Conservation (phyloP, 179 eudicot genomes). For the Heliamphora pulchella region DNA sequence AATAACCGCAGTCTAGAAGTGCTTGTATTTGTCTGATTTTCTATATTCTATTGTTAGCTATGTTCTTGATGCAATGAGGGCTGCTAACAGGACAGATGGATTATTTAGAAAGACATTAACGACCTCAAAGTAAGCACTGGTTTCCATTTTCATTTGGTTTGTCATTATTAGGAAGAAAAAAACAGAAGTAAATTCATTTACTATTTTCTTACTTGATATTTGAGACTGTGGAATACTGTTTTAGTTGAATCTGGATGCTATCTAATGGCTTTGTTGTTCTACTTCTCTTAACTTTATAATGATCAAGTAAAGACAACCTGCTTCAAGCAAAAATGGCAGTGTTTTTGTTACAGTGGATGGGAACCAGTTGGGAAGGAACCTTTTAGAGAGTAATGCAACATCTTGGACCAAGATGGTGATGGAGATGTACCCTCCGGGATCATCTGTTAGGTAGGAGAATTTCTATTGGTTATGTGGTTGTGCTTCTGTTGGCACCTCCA, state of each 20-base stretch:
- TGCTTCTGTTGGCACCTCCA: background rate
- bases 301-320: slow-evolving; percentile 93
- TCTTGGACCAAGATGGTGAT: slow-evolving; percentile 77
- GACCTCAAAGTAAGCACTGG: slow-evolving; percentile 57
- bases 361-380: slow-evolving; percentile 41
- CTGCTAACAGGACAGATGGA: slow-evolving; percentile 42
- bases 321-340: slow-evolving; percentile 63
- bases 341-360: slow-evolving; percentile 42
- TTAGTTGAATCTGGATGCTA: background rate
- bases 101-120: slow-evolving; percentile 31
- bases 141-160: slow-evolving; percentile 17
- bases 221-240: background rate
- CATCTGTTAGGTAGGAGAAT: slow-evolving; percentile 56
- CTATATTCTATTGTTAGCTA: slow-evolving; percentile 32
- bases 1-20: background rate
- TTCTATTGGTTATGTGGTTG: background rate
- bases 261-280: background rate
- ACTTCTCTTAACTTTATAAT: slow-evolving; percentile 19
- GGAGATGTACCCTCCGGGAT: slow-evolving; percentile 71
- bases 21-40: slow-evolving; percentile 9
- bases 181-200: background rate
- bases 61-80: slow-evolving; percentile 87
- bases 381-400: slow-evolving; percentile 37
- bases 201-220: background rate
- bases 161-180: background rate